Evolutionary conservation across 1,139 yeast species (phyloP).

Genomic region (Yamadazyma friedrichii): DNA sequence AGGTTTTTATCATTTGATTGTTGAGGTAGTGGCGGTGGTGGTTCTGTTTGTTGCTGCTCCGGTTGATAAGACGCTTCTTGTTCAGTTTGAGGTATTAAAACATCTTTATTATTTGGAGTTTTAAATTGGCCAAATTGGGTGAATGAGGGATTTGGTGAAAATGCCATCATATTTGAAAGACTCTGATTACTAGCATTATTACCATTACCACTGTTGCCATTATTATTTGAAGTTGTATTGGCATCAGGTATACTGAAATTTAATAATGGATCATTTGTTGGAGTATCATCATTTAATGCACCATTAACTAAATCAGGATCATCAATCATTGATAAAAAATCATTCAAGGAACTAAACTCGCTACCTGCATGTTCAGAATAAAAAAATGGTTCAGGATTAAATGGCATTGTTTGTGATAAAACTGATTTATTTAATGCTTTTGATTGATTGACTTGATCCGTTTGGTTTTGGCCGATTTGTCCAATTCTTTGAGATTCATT

Average conservation of each 20-base stretch:
- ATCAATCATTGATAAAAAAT: slow-evolving; percentile 85
- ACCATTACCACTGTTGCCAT: slow-evolving; percentile 1
- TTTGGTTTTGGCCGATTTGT: no score
- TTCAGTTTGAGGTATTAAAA: slow-evolving; percentile 9
- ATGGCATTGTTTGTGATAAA: slow-evolving; percentile 43
- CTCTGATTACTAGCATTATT: neutral
- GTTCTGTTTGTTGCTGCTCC: slow-evolving; percentile 6
- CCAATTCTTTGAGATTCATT: neutral
- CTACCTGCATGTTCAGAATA: slow-evolving; percentile 92
- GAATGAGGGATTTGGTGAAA: slow-evolving; percentile 30
- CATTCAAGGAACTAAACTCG: slow-evolving; percentile 87
- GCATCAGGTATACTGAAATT: slow-evolving; percentile 19
- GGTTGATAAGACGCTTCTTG: slow-evolving; percentile 10
- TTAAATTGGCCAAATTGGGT: slow-evolving; percentile 15
- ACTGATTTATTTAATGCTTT: slow-evolving; percentile 27
- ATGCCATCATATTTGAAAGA: slow-evolving; percentile 19
- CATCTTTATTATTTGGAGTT: slow-evolving; percentile 7
- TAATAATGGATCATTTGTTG: slow-evolving; percentile 24
- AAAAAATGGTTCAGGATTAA: slow-evolving; percentile 72
- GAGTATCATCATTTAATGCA: slow-evolving; percentile 38
- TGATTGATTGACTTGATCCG: neutral
- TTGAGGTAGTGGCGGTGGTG: slow-evolving; percentile 6
- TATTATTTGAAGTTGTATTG: slow-evolving; percentile 10
- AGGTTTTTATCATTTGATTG: slow-evolving; percentile 3
- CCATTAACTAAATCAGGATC: slow-evolving; percentile 69